Evolutionary conservation across 129 eudicot genomes (phyloP).

Genomic region (Deinandra increscens): DNA sequence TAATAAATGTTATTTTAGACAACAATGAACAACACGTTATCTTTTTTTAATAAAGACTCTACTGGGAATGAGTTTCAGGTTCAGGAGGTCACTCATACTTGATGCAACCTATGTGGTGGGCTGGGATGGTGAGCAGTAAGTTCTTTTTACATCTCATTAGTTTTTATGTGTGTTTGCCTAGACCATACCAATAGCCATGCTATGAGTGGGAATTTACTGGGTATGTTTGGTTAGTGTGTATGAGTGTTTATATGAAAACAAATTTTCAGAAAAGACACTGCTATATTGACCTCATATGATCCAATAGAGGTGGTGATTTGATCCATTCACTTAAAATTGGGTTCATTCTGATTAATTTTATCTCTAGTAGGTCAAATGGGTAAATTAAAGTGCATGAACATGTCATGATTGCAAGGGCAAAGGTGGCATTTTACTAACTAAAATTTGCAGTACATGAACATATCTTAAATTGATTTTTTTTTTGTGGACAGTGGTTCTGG

Average conservation of each 20-base stretch:
- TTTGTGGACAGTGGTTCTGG: neutral
- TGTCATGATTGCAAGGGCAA: neutral
- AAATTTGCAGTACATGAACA: neutral
- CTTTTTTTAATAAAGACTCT: neutral
- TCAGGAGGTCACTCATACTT: conserved; percentile 85
- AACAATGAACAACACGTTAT: neutral
- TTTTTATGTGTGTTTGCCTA: neutral
- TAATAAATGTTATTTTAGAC: neutral
- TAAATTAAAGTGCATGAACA: neutral
- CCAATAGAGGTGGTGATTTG: neutral
- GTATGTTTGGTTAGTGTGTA: neutral
- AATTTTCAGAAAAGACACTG: neutral
- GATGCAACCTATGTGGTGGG: conserved; percentile 92
- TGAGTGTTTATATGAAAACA: neutral
- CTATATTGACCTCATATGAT: conserved; percentile 2
- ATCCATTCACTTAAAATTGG: neutral
- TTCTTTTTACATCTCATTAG: conserved; percentile 12
- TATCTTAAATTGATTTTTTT: neutral
- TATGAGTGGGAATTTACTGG: no score
- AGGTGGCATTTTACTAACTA: neutral
- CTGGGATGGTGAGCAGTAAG: conserved; percentile 90
- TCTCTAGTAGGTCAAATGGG: neutral
- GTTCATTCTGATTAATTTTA: neutral
- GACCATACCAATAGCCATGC: no score
- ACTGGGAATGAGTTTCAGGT: conserved; percentile 42